A percentile compares a stretch with the other conserved stretches of the same genome.
These are phyloP conservation scores for Millerozyma acaciae DNA, from an alignment of 805 yeast species.

Conservation along the genomic window DNA sequence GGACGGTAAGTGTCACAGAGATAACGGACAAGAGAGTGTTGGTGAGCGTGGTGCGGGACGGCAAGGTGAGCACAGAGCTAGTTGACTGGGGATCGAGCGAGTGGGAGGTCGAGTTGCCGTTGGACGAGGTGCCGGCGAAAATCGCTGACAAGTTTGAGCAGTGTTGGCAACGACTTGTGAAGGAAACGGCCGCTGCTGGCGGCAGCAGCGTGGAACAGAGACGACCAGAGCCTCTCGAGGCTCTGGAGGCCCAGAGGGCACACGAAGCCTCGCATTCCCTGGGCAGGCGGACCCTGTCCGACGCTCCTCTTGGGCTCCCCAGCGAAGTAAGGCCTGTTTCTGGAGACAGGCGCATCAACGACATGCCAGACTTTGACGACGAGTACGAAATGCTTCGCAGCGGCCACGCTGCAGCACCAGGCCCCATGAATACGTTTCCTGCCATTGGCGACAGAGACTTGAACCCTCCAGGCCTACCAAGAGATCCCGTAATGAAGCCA, in stretches of 20 bases:
- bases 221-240: not conserved
- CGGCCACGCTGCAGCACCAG: constrained; percentile 2
- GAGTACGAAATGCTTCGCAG: constrained; percentile 38
- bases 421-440: constrained; percentile 13
- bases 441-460: constrained; percentile 50
- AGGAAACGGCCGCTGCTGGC: constrained; percentile 5
- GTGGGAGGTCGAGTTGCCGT: constrained; percentile 17
- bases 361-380: constrained; percentile 53
- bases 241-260: not conserved
- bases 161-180: too few relatives aligned
- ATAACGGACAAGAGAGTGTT: constrained; percentile 3
- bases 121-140: constrained; percentile 12
- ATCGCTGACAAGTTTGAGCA: too few relatives aligned
- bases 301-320: constrained; percentile 2
- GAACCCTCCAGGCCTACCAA: constrained; percentile 41
- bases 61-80: constrained; percentile 16
- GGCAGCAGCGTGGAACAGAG: not conserved
- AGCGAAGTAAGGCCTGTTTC: too few relatives aligned
- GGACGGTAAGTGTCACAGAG: constrained; percentile 9
- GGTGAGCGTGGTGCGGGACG: constrained; percentile 8
- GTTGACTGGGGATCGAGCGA: constrained; percentile 21
- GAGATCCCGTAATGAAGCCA: constrained; percentile 42
- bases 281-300: constrained; percentile 1
- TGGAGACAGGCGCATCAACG: constrained; percentile 19
- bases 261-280: constrained; percentile 1